These are phyloP conservation scores for Annulohypoxylon maeteangense DNA, from an alignment of 495 filamentous ascomycete genomes.

Conservation along the genomic window DNA sequence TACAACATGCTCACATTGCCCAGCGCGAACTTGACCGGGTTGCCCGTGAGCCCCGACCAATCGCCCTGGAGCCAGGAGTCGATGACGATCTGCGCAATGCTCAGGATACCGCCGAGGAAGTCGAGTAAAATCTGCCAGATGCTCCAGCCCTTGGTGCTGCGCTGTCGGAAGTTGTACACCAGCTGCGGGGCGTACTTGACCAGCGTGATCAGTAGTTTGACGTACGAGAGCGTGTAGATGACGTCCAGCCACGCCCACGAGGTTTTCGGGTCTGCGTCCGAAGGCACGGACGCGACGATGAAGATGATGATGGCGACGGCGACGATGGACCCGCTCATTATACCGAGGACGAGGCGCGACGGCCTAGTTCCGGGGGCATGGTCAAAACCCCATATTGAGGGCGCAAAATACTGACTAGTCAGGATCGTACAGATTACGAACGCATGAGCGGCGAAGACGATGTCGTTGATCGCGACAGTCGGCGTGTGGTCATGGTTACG, in stretches of 20 bases:
- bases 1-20: slow-evolving; percentile 87
- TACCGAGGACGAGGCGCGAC: slow-evolving; percentile 71
- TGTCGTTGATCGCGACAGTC: slow-evolving; percentile 89
- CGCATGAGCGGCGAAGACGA: slow-evolving; percentile 85
- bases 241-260: slow-evolving; percentile 61
- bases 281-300: slow-evolving; percentile 64
- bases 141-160: slow-evolving; percentile 87
- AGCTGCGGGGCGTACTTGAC: slow-evolving; percentile 94
- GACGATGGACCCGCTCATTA: slow-evolving; percentile 72
- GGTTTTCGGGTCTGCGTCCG: slow-evolving; percentile 57
- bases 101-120: slow-evolving; percentile 81
- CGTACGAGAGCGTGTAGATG: slow-evolving; percentile 81
- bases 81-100: slow-evolving; percentile 80
- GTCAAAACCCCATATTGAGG: slow-evolving; percentile 78
- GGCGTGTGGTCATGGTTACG: slow-evolving; percentile 77
- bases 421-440: slow-evolving; percentile 72
- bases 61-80: slow-evolving; percentile 86
- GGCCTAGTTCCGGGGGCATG: slow-evolving; percentile 61
- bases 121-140: slow-evolving; percentile 90
- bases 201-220: slow-evolving; percentile 88
- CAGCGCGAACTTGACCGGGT: slow-evolving; percentile 88
- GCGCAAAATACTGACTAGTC: slow-evolving; percentile 78
- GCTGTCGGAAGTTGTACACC: slow-evolving; percentile 79
- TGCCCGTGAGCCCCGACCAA: slow-evolving; percentile 90
- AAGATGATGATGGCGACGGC: slow-evolving; percentile 66